Conservation (phyloP, 108 stramenopile species). For the Phaeodactylum tricornutum region DNA sequence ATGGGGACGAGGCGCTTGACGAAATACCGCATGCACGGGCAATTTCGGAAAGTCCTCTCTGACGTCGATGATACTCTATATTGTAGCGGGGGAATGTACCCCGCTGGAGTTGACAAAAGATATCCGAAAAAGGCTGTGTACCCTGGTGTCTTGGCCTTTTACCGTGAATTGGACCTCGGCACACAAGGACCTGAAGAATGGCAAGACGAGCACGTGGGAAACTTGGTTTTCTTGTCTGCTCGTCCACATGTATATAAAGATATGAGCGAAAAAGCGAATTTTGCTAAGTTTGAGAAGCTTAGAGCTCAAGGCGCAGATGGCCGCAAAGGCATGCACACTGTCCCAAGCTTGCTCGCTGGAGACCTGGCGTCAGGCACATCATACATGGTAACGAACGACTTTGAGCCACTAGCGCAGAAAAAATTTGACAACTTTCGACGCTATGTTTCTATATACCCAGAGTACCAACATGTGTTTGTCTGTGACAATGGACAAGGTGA, state of each 20-base stretch:
- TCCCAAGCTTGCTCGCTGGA: conserved; percentile 90
- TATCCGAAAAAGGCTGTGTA: conserved; percentile 85
- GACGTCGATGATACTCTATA: conserved; percentile 98
- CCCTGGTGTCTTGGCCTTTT: conserved; percentile 95
- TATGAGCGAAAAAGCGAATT: conserved; percentile 82
- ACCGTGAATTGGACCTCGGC: conserved; percentile 91
- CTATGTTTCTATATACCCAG: conserved; percentile 92
- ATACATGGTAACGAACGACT: conserved; percentile 83
- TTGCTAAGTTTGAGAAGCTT: conserved; percentile 89
- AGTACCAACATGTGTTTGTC: conserved; percentile 92
- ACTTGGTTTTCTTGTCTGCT: conserved; percentile 96
- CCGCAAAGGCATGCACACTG: conserved; percentile 86
- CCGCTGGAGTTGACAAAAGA: conserved; percentile 87
- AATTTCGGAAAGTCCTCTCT: conserved; percentile 94
- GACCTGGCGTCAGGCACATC: conserved; percentile 87
- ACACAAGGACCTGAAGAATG: conserved; percentile 86
- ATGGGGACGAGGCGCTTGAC: conserved; percentile 48
- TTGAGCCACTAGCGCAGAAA: conserved; percentile 79
- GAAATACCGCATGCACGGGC: conserved; percentile 31
- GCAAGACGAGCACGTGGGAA: conserved; percentile 70
- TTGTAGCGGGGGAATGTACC: conserved; percentile 90
- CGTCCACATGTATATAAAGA: conserved; percentile 98
- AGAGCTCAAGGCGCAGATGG: conserved; percentile 46
- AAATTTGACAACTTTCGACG: conserved; percentile 93
- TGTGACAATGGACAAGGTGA: conserved; percentile 99